Evolutionary conservation across 2,329 filamentous ascomycete species (phyloP), one percentile per base, ranked within the genome.

Genomic region (Decorospora gaudefroyi): DNA sequence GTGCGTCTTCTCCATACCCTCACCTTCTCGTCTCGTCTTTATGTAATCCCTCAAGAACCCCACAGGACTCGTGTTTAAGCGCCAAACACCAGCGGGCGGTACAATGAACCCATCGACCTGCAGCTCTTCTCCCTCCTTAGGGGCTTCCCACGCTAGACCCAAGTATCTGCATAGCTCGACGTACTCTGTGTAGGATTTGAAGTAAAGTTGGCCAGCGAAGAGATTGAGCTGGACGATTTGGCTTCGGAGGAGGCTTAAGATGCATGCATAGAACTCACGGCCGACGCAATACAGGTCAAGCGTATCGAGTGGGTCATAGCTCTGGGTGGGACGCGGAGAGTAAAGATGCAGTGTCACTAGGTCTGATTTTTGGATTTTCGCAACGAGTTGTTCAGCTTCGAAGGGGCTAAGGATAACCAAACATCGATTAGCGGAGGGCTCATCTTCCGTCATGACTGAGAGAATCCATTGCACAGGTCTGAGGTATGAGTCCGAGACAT

Each of bases 181-280:
- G 50, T 88, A 88, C 37, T 86, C 77, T 0, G 69, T 46, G 30
- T 74, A 80, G 0, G 72, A 74, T 0, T 57, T 61, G n/a, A 87
- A 69, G 55, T 87, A 88, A 0, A 88, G 72, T 45, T 86, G 82
- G 0, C 85, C 85, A 0, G 86, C 74, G 42, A 88, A 88, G 21
- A 42, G 22, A 28, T 42, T 42, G 9, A 88, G 74, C 42, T 79
- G 71, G 0, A 72, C 66, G 0, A 70, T 57, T 6, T 12, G 30
- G 22, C 28, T 41, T 33, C 28, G 13, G 13, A 3, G 8, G n/a
- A 40, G n/a, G 11, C 17, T 9, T 5, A 6, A 15, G 8, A 7
- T 13, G 13, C 5, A 7, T 7, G 23, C 23, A 2, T 39, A 52
- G 8, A 45, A 34, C 1, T 3, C 9, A 2, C 49, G 34, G 1